Evolutionary conservation across 495 filamentous ascomycete species (phyloP).

Genomic region (Usnea hakonensis): DNA sequence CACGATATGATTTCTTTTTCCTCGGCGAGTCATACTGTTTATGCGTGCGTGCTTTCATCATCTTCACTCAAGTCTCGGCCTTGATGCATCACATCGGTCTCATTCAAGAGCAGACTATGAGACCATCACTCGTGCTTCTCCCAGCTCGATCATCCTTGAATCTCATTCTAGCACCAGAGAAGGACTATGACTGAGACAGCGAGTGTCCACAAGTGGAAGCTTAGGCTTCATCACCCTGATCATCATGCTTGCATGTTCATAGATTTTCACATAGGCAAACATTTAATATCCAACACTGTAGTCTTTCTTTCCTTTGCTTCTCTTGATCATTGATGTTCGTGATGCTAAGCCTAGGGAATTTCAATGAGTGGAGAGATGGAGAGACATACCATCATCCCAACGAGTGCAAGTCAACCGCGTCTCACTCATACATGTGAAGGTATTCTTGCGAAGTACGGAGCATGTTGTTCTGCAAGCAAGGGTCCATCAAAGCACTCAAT

Average conservation of each 20-base stretch:
- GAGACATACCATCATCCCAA: too few species aligned
- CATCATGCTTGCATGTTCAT: background rate
- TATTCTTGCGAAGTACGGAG: too few species aligned
- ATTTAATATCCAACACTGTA: background rate
- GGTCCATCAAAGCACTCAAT: too few species aligned
- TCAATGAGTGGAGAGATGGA: too few species aligned
- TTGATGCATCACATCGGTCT: conserved; percentile 2
- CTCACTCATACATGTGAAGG: too few species aligned
- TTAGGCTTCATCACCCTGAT: background rate
- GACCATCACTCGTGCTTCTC: background rate
- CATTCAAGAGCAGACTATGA: background rate
- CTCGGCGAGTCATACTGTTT: background rate
- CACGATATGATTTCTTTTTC: background rate
- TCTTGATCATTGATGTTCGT: background rate
- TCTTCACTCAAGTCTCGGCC: background rate
- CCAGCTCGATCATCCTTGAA: conserved; percentile 1
- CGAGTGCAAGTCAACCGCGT: too few species aligned
- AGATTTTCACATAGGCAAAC: conserved; percentile 7
- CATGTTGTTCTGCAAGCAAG: too few species aligned
- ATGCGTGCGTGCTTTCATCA: background rate
- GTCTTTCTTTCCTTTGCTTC: background rate
- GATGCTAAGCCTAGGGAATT: too few species aligned
- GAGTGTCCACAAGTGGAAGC: background rate
- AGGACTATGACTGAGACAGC: background rate
- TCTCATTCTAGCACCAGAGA: conserved; percentile 2